These are phyloP conservation scores for Auriscalpium orientale DNA, from an alignment of 768 basidiomycete genomes.

Conservation along the genomic window DNA sequence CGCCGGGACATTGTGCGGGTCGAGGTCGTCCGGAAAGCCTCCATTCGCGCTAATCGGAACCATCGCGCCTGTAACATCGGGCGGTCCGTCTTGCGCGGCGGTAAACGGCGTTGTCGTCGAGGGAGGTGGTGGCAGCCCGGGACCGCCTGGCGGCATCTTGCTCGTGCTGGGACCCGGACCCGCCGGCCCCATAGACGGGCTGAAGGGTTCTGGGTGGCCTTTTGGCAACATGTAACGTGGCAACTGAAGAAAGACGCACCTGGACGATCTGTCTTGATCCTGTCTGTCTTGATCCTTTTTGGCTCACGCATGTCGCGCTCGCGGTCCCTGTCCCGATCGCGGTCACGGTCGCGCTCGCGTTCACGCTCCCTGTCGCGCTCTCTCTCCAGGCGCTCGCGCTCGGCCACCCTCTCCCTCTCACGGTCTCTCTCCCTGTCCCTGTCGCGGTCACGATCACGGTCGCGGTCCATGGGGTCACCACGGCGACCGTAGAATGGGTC, in stretches of 20 bases:
- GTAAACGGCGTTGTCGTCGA: conserved; percentile 15
- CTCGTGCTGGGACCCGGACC: conserved; percentile 6
- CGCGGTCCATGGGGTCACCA: conserved; percentile 23
- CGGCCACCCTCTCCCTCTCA: conserved; percentile 20
- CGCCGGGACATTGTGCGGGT: conserved; percentile 37
- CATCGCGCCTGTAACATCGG: conserved; percentile 5
- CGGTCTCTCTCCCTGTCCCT: conserved; percentile 32
- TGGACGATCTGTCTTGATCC: conserved; percentile 16
- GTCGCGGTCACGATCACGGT: conserved; percentile 32
- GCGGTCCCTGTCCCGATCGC: conserved; percentile 27
- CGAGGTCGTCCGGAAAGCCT: conserved; percentile 42
- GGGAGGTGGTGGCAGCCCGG: conserved; percentile 15
- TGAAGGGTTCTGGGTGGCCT: conserved; percentile 8
- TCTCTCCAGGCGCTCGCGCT: conserved; percentile 14
- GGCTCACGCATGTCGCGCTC: conserved; percentile 14
- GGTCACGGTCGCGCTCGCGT: conserved; percentile 21
- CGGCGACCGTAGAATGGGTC: conserved; percentile 13
- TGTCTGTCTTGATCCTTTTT: conserved; percentile 14
- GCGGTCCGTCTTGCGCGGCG: not conserved
- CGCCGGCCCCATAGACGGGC: conserved; percentile 12
- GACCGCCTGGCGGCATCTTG: conserved; percentile 11
- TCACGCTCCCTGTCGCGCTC: conserved; percentile 17
- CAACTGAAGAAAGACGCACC: conserved; percentile 7
- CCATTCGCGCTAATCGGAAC: conserved; percentile 14
- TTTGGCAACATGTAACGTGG: too few relatives aligned